Conservation (phyloP, 164 flowering plant genomes). For the Kalanchoe fedtschenkoi region DNA sequence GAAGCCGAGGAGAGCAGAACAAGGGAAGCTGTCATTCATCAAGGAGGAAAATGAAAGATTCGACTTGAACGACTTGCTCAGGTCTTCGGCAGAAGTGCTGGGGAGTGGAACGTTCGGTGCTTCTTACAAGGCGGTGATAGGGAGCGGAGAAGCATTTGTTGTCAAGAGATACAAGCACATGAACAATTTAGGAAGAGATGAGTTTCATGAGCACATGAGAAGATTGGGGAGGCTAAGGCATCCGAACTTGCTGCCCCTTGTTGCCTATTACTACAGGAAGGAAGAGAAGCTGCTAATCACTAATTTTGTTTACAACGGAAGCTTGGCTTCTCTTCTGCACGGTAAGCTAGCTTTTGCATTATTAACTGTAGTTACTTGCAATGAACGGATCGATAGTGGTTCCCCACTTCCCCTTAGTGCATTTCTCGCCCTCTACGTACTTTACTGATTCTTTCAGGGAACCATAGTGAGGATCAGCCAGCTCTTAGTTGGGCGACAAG, state of each 20-base stretch:
- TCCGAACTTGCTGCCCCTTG: slow-evolving; percentile 59
- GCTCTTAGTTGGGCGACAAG: slow-evolving; percentile 60
- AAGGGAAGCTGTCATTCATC: slow-evolving; percentile 37
- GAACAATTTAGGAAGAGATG: slow-evolving; percentile 66
- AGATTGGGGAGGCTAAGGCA: slow-evolving; percentile 58
- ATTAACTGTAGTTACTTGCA: no score
- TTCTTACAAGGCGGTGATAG: slow-evolving; percentile 63
- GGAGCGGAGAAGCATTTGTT: slow-evolving; percentile 39
- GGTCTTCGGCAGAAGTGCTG: slow-evolving; percentile 68
- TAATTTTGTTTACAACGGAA: slow-evolving; percentile 39
- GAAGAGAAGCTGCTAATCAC: slow-evolving; percentile 78
- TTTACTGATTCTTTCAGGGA: slow-evolving; percentile 20
- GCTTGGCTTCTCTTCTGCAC: slow-evolving; percentile 66
- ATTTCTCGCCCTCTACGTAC: not conserved
- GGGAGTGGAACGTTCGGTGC: slow-evolving; percentile 73
- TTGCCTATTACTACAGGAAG: slow-evolving; percentile 64
- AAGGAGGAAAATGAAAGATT: slow-evolving; percentile 45
- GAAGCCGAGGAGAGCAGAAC: slow-evolving; percentile 12
- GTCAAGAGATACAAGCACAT: slow-evolving; percentile 78
- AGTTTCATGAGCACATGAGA: slow-evolving; percentile 80
- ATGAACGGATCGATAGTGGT: no score
- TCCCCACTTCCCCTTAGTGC: no score
- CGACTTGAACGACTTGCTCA: slow-evolving; percentile 62
- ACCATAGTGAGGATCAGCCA: slow-evolving; percentile 23
- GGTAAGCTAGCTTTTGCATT: slow-evolving; percentile 27